Percentiles rank a stretch among this genome's conserved stretches.
phyloP scores from a whole-genome alignment of 441 rosid species.

The Populus hybrid region DNA sequence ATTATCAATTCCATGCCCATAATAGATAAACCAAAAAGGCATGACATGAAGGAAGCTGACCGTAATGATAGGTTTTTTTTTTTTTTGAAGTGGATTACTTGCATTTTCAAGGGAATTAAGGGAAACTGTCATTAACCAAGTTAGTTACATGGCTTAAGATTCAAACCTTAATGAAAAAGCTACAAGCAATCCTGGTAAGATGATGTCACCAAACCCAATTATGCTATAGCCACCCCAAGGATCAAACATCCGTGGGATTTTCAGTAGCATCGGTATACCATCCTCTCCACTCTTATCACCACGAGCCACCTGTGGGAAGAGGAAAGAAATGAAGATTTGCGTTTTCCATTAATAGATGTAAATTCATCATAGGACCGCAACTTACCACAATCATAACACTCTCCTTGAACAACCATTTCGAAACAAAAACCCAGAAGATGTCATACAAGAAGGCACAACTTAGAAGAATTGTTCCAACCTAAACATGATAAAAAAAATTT shows the following conservation, averaged over 20 bases:
- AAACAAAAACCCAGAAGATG: too few relatives aligned
- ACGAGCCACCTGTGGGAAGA: too few relatives aligned
- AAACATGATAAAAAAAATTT: slow-evolving; percentile 21
- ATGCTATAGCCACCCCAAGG: too few relatives aligned
- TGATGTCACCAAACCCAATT: slow-evolving; percentile 89
- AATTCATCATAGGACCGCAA: too few relatives aligned
- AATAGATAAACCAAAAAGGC: neutral
- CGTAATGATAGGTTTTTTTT: neutral
- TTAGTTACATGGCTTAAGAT: slow-evolving; percentile 16
- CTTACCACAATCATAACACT: too few relatives aligned
- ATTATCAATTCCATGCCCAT: neutral
- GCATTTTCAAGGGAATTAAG: neutral
- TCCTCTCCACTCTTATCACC: too few relatives aligned
- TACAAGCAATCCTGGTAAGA: slow-evolving; percentile 70
- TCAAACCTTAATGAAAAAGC: slow-evolving; percentile 63
- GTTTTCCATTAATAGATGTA: too few relatives aligned
- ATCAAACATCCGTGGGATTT: too few relatives aligned
- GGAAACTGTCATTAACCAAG: neutral
- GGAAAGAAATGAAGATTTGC: too few relatives aligned
- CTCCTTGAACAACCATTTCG: too few relatives aligned
- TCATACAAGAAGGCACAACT: too few relatives aligned
- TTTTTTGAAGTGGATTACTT: neutral
- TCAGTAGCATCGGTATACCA: too few relatives aligned
- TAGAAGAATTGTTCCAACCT: slow-evolving; percentile 97
- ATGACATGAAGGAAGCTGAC: neutral